phyloP scores from a whole-genome alignment of 179 eudicot species.

The Beta macrorhiza region DNA sequence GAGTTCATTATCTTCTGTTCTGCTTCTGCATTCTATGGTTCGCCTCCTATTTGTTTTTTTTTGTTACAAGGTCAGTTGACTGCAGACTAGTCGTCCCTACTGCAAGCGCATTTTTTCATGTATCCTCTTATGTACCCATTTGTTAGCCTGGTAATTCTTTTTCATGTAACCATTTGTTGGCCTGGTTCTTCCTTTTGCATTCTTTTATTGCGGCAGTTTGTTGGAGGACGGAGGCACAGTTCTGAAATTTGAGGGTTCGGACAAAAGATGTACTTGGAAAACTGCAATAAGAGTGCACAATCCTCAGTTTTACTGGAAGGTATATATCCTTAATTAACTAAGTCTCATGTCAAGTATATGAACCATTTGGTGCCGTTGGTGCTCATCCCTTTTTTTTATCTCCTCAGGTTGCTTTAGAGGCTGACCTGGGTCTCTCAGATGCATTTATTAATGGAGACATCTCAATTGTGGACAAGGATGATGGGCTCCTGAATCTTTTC shows the following conservation, averaged over 20 bases:
- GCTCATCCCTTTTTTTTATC: background rate
- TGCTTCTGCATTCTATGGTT: no score
- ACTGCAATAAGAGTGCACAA: constrained; percentile 57
- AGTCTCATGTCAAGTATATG: background rate
- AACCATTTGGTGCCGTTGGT: background rate
- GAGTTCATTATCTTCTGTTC: no score
- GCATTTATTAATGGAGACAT: constrained; percentile 89
- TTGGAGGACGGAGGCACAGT: constrained; percentile 86
- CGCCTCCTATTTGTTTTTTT: background rate
- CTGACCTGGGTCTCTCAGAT: constrained; percentile 96
- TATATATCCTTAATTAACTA: constrained; percentile 14
- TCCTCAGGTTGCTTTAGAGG: constrained; percentile 70
- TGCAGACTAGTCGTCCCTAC: background rate
- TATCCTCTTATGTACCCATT: background rate
- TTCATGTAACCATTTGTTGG: background rate
- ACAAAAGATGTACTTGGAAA: constrained; percentile 48
- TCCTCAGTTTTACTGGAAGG: constrained; percentile 95
- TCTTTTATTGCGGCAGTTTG: constrained; percentile 36
- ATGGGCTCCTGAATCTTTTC: constrained; percentile 77
- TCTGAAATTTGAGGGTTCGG: constrained; percentile 57
- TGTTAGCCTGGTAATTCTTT: background rate
- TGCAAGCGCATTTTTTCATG: background rate
- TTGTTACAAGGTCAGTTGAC: no score
- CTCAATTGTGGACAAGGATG: constrained; percentile 71
- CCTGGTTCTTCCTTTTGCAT: background rate